Conservation (phyloP, 495 filamentous ascomycete genomes). For the Penicillium subrubescens region DNA sequence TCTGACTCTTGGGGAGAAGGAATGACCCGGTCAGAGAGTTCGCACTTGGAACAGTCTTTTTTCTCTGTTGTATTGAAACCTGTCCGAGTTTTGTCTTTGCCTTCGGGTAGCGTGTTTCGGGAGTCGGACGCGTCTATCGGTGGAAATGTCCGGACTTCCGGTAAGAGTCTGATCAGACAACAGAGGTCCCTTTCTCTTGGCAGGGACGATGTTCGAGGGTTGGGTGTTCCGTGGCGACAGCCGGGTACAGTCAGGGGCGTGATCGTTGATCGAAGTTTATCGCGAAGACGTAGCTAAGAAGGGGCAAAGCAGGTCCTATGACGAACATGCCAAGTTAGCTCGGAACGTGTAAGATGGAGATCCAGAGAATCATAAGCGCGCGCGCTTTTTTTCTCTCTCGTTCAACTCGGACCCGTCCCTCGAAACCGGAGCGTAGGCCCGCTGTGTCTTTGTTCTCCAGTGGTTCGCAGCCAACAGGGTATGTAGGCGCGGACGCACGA, state of each 20-base stretch:
- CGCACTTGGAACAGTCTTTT: not conserved
- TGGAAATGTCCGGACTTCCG: not conserved
- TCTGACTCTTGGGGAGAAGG: not conserved
- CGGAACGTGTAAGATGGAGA: not conserved
- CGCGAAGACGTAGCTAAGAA: conserved; percentile 8
- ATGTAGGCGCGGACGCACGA: not conserved
- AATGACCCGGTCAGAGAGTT: not conserved
- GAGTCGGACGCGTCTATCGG: conserved; percentile 5
- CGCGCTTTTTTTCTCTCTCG: not conserved
- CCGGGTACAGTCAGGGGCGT: conserved; percentile 18
- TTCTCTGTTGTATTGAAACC: not conserved
- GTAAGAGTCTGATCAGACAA: not conserved
- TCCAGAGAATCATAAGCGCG: not conserved
- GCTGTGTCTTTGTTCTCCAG: not conserved
- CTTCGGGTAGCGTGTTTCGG: conserved; percentile 1
- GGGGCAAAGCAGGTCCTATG: conserved; percentile 8
- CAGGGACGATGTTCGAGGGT: not conserved
- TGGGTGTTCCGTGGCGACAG: not conserved
- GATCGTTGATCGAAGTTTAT: conserved; percentile 11
- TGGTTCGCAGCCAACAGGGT: not conserved
- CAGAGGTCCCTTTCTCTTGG: not conserved
- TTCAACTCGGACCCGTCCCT: not conserved
- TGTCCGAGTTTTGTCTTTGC: conserved; percentile 1
- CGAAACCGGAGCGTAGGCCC: conserved; percentile 2
- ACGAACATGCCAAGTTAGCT: conserved; percentile 13